Evolutionary conservation across 1,139 yeast species (phyloP).

Genomic region (Pichia sp.): DNA sequence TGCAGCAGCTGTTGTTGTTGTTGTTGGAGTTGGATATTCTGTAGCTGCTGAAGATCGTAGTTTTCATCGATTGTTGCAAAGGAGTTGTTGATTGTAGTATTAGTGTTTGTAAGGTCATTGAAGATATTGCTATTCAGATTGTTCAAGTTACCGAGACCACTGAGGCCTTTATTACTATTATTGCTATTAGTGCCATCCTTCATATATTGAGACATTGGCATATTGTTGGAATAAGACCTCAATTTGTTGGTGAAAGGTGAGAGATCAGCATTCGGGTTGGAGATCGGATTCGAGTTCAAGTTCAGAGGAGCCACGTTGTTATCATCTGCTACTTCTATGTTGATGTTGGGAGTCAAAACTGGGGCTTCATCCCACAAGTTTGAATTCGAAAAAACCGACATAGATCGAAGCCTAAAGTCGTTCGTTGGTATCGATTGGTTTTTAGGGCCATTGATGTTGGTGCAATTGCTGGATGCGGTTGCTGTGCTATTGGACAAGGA

Average conservation of each 20-base stretch:
- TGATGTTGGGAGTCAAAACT: constrained; percentile 12
- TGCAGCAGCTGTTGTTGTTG: constrained; percentile 1
- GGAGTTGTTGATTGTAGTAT: constrained; percentile 21
- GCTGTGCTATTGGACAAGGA: constrained; percentile 29
- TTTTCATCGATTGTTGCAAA: constrained; percentile 23
- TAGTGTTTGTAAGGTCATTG: constrained; percentile 10
- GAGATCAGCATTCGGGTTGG: constrained; percentile 5
- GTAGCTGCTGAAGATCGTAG: constrained; percentile 6
- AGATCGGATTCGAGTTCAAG: constrained; percentile 6
- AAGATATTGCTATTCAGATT: constrained; percentile 22
- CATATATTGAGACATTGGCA: background rate
- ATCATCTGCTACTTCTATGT: constrained; percentile 28
- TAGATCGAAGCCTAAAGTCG: background rate
- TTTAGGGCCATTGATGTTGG: constrained; percentile 7
- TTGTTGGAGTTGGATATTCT: background rate
- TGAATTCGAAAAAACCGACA: constrained; percentile 6
- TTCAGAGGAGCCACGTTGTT: constrained; percentile 14
- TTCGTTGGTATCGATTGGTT: constrained; percentile 1
- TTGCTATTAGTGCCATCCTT: background rate
- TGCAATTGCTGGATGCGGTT: constrained; percentile 4
- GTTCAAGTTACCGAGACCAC: constrained; percentile 23
- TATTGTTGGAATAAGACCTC: constrained; percentile 28
- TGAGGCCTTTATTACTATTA: background rate
- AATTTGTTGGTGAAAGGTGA: constrained; percentile 16
- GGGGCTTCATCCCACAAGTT: constrained; percentile 15